Conservation (phyloP, 345 rosid genomes). For the Citrus cavaleriei region DNA sequence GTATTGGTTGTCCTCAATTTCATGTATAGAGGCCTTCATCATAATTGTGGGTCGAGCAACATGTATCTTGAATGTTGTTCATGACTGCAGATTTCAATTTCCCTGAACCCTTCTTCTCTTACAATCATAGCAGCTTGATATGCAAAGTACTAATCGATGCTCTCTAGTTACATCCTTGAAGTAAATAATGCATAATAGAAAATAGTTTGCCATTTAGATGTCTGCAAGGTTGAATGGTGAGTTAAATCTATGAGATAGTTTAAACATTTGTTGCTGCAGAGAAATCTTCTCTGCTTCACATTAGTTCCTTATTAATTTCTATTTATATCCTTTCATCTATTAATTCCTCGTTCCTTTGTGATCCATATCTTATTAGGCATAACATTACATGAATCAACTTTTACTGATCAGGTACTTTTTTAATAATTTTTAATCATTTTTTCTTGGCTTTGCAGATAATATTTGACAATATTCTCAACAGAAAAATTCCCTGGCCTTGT, state of each 20-base stretch:
- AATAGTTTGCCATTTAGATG: not conserved
- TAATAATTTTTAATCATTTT: slow-evolving; percentile 13
- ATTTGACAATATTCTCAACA: slow-evolving; percentile 75
- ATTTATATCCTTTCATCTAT: not conserved
- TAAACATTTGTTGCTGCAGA: not conserved
- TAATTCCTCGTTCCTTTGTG: not conserved
- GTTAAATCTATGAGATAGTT: not conserved
- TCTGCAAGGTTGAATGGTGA: not conserved
- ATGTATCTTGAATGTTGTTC: not conserved
- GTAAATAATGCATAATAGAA: not conserved
- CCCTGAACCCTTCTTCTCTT: not conserved
- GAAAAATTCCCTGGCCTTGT: slow-evolving; percentile 76
- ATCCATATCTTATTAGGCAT: not conserved
- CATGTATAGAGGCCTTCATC: not conserved
- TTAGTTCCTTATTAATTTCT: not conserved
- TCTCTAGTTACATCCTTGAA: not conserved
- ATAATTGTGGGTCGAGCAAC: not conserved
- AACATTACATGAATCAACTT: not conserved
- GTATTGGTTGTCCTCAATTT: not conserved
- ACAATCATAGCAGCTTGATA: not conserved
- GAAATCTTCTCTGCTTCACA: not conserved
- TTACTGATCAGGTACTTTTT: not conserved
- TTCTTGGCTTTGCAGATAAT: slow-evolving; percentile 47
- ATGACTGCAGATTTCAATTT: not conserved
- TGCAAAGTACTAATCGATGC: not conserved